Evolutionary conservation across 2,329 filamentous ascomycete genomes (phyloP).

Genomic region (Didymella keratinophila): DNA sequence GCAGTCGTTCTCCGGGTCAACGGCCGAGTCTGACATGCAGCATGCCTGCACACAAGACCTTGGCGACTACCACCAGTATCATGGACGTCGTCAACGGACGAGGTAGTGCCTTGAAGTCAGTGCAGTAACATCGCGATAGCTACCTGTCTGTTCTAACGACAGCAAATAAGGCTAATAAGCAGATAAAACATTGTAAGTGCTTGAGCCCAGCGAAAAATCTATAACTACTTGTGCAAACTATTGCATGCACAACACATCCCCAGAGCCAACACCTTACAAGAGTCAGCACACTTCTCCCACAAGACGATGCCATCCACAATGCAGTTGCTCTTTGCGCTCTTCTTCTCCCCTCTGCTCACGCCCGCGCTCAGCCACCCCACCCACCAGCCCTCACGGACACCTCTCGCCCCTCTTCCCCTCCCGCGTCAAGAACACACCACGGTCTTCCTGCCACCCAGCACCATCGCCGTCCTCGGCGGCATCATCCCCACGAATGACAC

Average conservation of each 20-base stretch:
- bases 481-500: slow-evolving; percentile 22
- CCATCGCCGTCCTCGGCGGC: slow-evolving; percentile 35
- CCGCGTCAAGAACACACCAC: slow-evolving; percentile 40
- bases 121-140: not conserved
- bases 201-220: not conserved
- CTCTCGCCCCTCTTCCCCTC: slow-evolving; percentile 26
- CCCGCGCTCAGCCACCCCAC: not conserved
- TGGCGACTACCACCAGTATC: not conserved
- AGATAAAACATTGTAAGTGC: not conserved
- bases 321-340: not conserved
- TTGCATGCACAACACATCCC: not conserved
- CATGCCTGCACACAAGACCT: not conserved
- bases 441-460: slow-evolving; percentile 29
- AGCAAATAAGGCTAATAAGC: not conserved
- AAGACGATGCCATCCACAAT: not conserved
- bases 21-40: slow-evolving; percentile 11
- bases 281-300: not conserved
- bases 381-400: slow-evolving; percentile 18
- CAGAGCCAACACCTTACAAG: not conserved
- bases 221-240: not conserved
- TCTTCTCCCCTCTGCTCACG: not conserved
- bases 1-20: not conserved
- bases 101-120: not conserved
- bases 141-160: not conserved
- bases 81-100: not conserved